Conservation (phyloP, 495 filamentous ascomycete genomes). For the Xanthoparmelia taractica region DNA sequence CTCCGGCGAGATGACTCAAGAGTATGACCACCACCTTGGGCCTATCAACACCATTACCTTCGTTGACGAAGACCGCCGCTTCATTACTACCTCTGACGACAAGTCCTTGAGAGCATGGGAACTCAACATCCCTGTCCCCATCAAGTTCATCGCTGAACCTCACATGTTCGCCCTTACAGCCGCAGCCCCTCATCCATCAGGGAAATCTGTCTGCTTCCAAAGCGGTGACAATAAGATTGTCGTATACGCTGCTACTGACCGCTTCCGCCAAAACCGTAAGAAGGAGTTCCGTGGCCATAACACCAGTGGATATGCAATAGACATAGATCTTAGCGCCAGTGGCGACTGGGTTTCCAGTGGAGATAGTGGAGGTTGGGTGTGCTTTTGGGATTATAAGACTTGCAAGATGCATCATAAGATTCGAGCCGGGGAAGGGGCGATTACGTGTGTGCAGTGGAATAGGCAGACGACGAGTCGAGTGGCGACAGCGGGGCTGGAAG, state of each 20-base stretch:
- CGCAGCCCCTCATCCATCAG: constrained; percentile 71
- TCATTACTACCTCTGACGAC: constrained; percentile 97
- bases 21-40: constrained; percentile 96
- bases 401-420: constrained; percentile 98
- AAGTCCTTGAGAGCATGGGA: constrained; percentile 95
- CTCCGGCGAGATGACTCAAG: constrained; percentile 76
- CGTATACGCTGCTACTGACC: constrained; percentile 86
- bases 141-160: constrained; percentile 87
- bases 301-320: constrained; percentile 86
- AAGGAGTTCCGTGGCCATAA: constrained; percentile 95
- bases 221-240: constrained; percentile 91
- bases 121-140: constrained; percentile 87
- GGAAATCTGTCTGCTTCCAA: constrained; percentile 91
- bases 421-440: constrained; percentile 64
- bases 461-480: constrained; percentile 93
- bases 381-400: constrained; percentile 99
- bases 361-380: constrained; percentile 79
- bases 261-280: constrained; percentile 94
- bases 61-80: constrained; percentile 86
- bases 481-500: constrained; percentile 81
- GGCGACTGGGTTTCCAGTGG: constrained; percentile 80
- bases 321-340: constrained; percentile 80
- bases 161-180: constrained; percentile 92
- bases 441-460: constrained; percentile 84
- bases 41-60: constrained; percentile 98